Evolutionary conservation across 1,284 basidiomycete species (phyloP).

Genomic region (Rhodotorula sp.): DNA sequence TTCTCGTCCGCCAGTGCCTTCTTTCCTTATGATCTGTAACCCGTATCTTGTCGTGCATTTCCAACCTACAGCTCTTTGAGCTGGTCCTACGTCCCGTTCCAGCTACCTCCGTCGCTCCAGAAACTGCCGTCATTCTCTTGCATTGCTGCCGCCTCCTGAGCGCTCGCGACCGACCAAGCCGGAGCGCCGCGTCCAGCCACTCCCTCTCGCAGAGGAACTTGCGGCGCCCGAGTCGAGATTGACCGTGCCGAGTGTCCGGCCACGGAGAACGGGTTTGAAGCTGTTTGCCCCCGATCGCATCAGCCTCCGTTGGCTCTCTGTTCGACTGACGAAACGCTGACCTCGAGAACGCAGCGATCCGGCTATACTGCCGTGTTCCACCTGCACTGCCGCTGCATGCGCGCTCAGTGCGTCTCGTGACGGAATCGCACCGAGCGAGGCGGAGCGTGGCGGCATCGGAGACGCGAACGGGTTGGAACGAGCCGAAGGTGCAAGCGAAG

Average conservation of each 20-base stretch:
- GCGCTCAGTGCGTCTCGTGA: background rate
- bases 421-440: no score
- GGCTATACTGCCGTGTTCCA: background rate
- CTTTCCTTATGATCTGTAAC: no score
- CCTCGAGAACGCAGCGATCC: no score
- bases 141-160: no score
- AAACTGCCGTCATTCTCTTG: background rate
- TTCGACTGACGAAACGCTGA: background rate
- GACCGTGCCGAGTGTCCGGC: background rate
- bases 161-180: no score
- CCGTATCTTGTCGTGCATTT: background rate
- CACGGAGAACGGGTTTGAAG: background rate
- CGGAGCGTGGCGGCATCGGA: background rate
- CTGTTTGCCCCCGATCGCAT: background rate
- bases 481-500: background rate
- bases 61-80: background rate
- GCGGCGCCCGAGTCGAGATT: background rate
- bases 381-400: background rate
- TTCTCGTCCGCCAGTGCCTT: no score
- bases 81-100: background rate
- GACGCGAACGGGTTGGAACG: background rate
- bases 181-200: no score
- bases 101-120: constrained; percentile 2
- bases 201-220: background rate
- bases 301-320: no score